phyloP scores from a whole-genome alignment of 148 eudicot species.

The Pouteria glomerata region DNA sequence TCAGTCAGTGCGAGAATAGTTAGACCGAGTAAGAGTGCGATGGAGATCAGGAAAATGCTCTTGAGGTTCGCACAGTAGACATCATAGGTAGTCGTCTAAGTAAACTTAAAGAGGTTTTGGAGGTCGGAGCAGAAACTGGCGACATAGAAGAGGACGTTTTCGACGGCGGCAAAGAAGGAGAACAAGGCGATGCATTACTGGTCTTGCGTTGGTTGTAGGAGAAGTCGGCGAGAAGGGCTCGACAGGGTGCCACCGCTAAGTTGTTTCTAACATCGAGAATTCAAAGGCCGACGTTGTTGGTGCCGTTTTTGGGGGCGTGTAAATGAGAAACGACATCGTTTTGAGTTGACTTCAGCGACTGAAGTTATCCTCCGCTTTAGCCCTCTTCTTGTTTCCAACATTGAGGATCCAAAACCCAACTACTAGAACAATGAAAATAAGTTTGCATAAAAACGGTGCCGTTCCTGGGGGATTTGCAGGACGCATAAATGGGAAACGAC shows the following conservation, averaged over 20 bases:
- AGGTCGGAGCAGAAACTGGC: conserved; percentile 54
- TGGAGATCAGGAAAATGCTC: conserved; percentile 58
- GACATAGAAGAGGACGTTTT: conserved; percentile 70
- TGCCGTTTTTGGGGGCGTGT: too few relatives aligned
- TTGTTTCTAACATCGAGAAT: too few relatives aligned
- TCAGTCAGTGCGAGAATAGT: conserved; percentile 31
- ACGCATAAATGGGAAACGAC: too few relatives aligned
- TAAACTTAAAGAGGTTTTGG: conserved; percentile 44
- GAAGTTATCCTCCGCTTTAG: too few relatives aligned
- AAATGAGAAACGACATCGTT: too few relatives aligned
- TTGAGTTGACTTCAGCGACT: too few relatives aligned
- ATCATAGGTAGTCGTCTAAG: conserved; percentile 61
- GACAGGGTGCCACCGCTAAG: conserved; percentile 59
- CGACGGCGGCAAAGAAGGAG: conserved; percentile 78
- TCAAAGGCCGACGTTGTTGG: too few relatives aligned
- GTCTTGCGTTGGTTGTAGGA: conserved; percentile 31
- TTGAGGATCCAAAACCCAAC: conserved; percentile 80
- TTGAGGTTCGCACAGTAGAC: conserved; percentile 82
- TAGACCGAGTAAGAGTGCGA: conserved; percentile 32
- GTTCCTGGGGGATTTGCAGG: too few relatives aligned
- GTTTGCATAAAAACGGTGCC: too few relatives aligned
- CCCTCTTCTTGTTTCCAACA: too few relatives aligned
- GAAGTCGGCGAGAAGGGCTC: conserved; percentile 79
- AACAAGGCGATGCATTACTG: conserved; percentile 42
- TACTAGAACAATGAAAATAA: conserved; percentile 56